Conservation (phyloP, 1,284 basidiomycete genomes). For the Puccinia horiana region DNA sequence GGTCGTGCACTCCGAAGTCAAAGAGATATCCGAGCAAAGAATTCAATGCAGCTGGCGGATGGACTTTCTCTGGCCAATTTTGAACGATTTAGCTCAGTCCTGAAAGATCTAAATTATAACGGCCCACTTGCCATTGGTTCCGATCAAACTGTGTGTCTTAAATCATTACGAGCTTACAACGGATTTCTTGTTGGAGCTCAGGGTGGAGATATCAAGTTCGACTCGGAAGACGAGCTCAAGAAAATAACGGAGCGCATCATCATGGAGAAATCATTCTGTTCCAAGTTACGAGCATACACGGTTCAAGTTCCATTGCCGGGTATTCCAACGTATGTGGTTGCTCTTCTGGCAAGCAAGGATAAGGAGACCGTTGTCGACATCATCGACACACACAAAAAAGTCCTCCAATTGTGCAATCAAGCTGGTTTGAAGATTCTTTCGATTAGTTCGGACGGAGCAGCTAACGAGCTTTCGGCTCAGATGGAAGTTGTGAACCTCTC, state of each 20-base stretch:
- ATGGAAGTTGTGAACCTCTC: not conserved
- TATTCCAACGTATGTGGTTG: not conserved
- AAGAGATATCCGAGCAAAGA: not conserved
- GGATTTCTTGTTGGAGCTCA: conserved; percentile 1
- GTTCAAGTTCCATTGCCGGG: not conserved
- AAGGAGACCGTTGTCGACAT: not conserved
- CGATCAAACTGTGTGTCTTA: not conserved
- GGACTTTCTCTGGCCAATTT: not conserved
- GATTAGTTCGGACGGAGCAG: not conserved
- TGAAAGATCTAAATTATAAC: not conserved
- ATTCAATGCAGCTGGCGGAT: not conserved
- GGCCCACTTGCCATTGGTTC: not conserved
- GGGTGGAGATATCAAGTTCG: not conserved
- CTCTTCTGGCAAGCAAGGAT: not conserved
- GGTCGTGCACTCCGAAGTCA: not conserved
- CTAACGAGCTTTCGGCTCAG: not conserved
- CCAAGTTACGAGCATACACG: not conserved
- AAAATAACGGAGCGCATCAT: not conserved
- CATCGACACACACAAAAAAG: not conserved
- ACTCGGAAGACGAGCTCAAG: not conserved
- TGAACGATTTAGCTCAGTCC: not conserved
- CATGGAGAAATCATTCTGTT: not conserved
- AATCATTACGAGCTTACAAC: not conserved
- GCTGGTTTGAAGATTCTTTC: not conserved
- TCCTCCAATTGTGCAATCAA: not conserved